These are phyloP conservation scores for Penicillium cosmopolitanum DNA, from an alignment of 495 filamentous ascomycete genomes.

Conservation along the genomic window DNA sequence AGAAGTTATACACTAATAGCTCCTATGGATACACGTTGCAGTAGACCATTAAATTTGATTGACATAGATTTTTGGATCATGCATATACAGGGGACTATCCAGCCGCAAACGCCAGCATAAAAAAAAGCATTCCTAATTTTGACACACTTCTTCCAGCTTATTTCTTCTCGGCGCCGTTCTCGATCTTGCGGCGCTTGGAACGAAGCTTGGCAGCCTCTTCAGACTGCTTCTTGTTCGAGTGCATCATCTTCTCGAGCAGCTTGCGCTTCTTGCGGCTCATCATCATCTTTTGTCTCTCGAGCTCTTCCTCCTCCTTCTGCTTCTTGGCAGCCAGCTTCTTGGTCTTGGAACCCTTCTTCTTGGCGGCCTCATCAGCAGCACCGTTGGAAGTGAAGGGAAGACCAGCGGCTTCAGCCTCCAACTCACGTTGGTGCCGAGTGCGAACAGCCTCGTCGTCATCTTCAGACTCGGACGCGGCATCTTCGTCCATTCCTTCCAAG, in stretches of 20 bases:
- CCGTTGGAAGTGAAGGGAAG: constrained; percentile 47
- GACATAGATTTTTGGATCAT: constrained; percentile 29
- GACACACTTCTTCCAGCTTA: constrained; percentile 25
- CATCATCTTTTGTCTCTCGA: constrained; percentile 90
- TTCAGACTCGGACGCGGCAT: constrained; percentile 49
- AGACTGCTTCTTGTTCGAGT: constrained; percentile 82
- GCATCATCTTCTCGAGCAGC: constrained; percentile 89
- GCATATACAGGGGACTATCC: constrained; percentile 33
- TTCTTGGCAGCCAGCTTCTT: constrained; percentile 70
- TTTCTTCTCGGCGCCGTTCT: constrained; percentile 57
- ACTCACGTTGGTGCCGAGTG: constrained; percentile 76
- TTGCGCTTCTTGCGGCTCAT: constrained; percentile 90
- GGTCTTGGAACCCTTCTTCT: constrained; percentile 63
- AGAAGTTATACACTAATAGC: too few relatives aligned
- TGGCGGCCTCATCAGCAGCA: constrained; percentile 44
- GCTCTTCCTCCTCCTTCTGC: constrained; percentile 77
- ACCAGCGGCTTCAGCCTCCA: constrained; percentile 84
- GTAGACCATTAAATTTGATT: constrained; percentile 22
- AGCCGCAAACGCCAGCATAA: constrained; percentile 27
- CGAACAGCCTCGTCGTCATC: constrained; percentile 56
- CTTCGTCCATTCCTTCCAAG: constrained; percentile 48
- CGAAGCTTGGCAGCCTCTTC: constrained; percentile 75
- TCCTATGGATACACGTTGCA: neutral
- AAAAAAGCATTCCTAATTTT: constrained; percentile 20
- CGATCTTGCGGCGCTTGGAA: constrained; percentile 84